Base-by-base conservation (phyloP, 2,329 filamentous ascomycete genomes). In the Aspergillus fischeri region DNA sequence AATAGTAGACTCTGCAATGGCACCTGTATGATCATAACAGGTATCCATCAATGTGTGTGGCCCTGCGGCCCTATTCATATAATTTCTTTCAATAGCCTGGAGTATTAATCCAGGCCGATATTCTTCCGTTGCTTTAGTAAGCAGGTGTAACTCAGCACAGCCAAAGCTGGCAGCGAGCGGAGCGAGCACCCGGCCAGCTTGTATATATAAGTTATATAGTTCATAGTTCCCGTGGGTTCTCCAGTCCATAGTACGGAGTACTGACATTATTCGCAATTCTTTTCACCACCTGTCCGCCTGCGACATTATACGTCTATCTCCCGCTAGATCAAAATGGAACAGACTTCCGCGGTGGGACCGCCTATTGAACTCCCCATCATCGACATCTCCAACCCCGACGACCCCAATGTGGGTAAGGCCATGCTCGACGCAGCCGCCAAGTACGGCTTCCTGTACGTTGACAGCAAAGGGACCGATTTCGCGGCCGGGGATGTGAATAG, bases 381-480 rank as follows among this genome's bases (percentile, higher is more conserved):
- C 65, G 89, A 97, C 72, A 86, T 96, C 62, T 87, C 86, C 3
- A 80, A 82, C 20, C 78, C 81, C 4, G 79, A 80, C 28, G 79
- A 88, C 62, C 77, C 82, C 57, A 70, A 71, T n/a, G 88, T 89
- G 52, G 84, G 84, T 55, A 82, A 86, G 61, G 81, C 81, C 56
- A 77, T 97, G 45, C 85, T 97, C 45, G 83, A 89, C 59, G 93
- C 93, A 1, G 92, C 92, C 2, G 84, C 86, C 41, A 86, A 87
- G 54, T 88, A 92, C 75, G 93, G 93, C 60, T 97, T 97, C 74
- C 84, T 97, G 60, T 97, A 94, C 71, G 86, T 97, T 67, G 87
- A 86, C 69, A 92, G 91, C 68, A 82, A 85, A 24, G 88, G 86
- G 47, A 79, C 81, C 11, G 85, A 88, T 59, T 90, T 97, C 50